phyloP scores from a whole-genome alignment of 306 rosid genomes.

The Neltuma alba region DNA sequence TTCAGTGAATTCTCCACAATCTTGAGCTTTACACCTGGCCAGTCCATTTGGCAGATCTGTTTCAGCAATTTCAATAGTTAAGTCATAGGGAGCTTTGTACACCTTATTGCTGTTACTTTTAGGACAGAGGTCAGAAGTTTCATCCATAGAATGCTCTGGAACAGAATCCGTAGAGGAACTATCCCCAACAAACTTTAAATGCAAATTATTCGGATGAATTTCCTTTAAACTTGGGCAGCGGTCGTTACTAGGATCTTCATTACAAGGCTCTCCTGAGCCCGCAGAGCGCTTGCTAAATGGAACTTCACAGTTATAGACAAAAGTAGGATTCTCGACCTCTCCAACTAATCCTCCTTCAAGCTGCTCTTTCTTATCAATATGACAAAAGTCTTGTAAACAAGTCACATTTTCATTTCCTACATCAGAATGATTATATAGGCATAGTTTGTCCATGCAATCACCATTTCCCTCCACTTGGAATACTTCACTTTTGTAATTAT shows the following conservation, averaged over 20 bases:
- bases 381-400: conserved; percentile 35
- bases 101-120: conserved; percentile 37
- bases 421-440: conserved; percentile 52
- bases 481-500: conserved; percentile 35
- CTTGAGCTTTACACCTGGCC: conserved; percentile 35
- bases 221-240: conserved; percentile 52
- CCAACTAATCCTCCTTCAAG: conserved; percentile 43
- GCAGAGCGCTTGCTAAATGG: conserved; percentile 48
- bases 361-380: conserved; percentile 35
- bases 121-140: conserved; percentile 40
- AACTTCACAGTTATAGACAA: conserved; percentile 38
- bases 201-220: conserved; percentile 46
- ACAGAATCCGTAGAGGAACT: conserved; percentile 47
- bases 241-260: conserved; percentile 44
- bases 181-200: conserved; percentile 48
- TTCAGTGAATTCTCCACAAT: conserved; percentile 41
- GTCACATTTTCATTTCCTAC: conserved; percentile 34
- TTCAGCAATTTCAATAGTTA: conserved; percentile 41
- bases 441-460: conserved; percentile 56
- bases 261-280: conserved; percentile 50
- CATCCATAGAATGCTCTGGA: conserved; percentile 33
- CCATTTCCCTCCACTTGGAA: conserved; percentile 37
- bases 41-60: conserved; percentile 47
- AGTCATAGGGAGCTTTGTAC: conserved; percentile 46
- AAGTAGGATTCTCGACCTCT: conserved; percentile 26